Evolutionary conservation across 116 monocot species (phyloP).

Genomic region (Posidonia oceanica): DNA sequence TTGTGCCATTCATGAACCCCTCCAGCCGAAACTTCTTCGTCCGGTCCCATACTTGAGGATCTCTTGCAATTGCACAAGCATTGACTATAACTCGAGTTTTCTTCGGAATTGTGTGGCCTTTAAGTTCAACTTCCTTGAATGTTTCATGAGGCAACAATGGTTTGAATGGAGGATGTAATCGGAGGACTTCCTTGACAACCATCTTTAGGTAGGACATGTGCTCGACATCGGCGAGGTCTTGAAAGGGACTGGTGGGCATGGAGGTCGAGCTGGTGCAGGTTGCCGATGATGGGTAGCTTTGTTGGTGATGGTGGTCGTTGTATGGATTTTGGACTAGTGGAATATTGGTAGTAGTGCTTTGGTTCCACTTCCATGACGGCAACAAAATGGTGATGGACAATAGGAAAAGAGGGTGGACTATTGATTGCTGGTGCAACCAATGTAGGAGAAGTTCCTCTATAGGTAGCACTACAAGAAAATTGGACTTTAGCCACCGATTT

Average conservation of each 20-base stretch:
- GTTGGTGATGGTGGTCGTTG: constrained; percentile 20
- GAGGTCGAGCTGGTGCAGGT: constrained; percentile 26
- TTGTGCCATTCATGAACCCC: neutral
- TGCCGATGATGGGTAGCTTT: constrained; percentile 25
- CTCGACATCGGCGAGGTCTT: neutral
- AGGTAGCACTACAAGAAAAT: too few species aligned
- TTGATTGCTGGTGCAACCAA: too few species aligned
- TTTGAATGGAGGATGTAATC: constrained; percentile 2
- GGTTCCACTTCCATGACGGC: neutral
- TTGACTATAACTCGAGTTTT: constrained; percentile 10
- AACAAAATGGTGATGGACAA: too few species aligned
- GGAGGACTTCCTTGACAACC: constrained; percentile 14
- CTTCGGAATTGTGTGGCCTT: constrained; percentile 4
- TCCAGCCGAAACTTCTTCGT: too few species aligned
- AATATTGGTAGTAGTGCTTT: too few species aligned
- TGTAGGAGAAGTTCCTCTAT: too few species aligned
- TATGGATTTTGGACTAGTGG: too few species aligned
- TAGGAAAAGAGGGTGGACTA: too few species aligned
- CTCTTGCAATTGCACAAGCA: constrained; percentile 11
- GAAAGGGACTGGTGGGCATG: constrained; percentile 16
- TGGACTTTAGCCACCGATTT: too few species aligned
- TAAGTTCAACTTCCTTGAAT: neutral
- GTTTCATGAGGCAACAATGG: constrained; percentile 9
- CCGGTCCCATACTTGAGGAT: constrained; percentile 6
- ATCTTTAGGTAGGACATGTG: constrained; percentile 4